These are phyloP conservation scores for Pyrus betulifolia DNA, from an alignment of 306 rosid species.

Conservation along the genomic window DNA sequence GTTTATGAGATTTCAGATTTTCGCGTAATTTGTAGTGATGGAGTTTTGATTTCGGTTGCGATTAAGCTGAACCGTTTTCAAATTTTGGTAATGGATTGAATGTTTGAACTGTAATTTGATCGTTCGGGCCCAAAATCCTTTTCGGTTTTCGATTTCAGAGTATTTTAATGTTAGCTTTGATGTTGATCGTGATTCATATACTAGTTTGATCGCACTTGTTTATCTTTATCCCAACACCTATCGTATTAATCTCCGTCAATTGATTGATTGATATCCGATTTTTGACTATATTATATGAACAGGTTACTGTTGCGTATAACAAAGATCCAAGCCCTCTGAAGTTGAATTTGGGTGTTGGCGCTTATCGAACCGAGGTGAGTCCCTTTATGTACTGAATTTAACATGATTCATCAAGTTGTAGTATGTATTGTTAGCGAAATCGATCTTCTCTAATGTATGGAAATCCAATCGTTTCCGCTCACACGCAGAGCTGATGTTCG, in stretches of 20 bases:
- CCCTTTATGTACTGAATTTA: neutral
- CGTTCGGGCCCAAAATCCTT: neutral
- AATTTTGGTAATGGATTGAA: neutral
- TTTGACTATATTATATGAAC: neutral
- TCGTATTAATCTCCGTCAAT: neutral
- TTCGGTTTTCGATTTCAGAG: neutral
- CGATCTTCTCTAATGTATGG: neutral
- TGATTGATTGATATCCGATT: neutral
- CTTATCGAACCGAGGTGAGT: conserved; percentile 94
- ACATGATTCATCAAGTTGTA: neutral
- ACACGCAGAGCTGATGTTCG: neutral
- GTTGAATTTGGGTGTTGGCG: conserved; percentile 96
- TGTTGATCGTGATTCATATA: neutral
- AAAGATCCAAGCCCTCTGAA: conserved; percentile 83
- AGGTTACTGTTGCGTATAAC: conserved; percentile 93
- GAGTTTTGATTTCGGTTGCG: neutral
- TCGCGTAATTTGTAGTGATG: neutral
- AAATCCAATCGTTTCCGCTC: neutral
- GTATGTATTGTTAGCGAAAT: neutral
- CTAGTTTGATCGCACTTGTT: neutral
- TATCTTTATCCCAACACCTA: neutral
- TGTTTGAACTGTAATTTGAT: neutral
- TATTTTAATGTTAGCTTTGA: neutral
- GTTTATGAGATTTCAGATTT: neutral
- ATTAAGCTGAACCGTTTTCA: neutral